Conservation (phyloP, 805 yeast genomes). For the Nakazawaea pomicola region DNA sequence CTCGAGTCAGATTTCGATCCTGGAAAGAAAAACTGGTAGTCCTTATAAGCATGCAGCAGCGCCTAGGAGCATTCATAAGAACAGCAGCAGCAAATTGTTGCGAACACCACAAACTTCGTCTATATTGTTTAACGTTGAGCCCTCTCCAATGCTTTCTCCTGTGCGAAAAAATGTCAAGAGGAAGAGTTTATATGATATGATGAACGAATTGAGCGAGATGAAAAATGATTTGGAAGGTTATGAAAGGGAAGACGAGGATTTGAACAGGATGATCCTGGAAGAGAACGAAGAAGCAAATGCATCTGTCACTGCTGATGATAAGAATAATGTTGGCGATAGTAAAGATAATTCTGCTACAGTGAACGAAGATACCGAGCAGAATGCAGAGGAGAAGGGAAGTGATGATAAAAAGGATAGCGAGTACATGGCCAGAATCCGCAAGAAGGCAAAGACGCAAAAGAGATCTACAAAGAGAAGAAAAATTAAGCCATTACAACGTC, state of each 20-base stretch:
- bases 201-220: slow-evolving; percentile 39
- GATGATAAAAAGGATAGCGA: slow-evolving; percentile 15
- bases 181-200: slow-evolving; percentile 35
- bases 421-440: too few relatives aligned
- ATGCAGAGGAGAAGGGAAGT: neutral
- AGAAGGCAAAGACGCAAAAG: slow-evolving; percentile 44
- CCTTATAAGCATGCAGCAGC: neutral
- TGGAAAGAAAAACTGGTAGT: too few relatives aligned
- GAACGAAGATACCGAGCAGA: neutral
- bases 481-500: slow-evolving; percentile 33
- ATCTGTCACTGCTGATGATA: slow-evolving; percentile 17
- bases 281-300: slow-evolving; percentile 16
- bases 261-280: slow-evolving; percentile 13
- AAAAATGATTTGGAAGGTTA: slow-evolving; percentile 17
- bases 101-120: neutral
- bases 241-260: slow-evolving; percentile 17
- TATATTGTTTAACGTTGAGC: slow-evolving; percentile 16
- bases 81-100: too few relatives aligned
- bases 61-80: neutral
- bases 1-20: slow-evolving; percentile 1
- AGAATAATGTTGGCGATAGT: slow-evolving; percentile 14
- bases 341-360: neutral
- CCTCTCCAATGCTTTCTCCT: slow-evolving; percentile 24
- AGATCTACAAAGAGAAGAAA: slow-evolving; percentile 48
- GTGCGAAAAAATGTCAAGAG: slow-evolving; percentile 8